Base-by-base conservation (phyloP, 805 yeast genomes). In the Ogataea trehalophila region DNA sequence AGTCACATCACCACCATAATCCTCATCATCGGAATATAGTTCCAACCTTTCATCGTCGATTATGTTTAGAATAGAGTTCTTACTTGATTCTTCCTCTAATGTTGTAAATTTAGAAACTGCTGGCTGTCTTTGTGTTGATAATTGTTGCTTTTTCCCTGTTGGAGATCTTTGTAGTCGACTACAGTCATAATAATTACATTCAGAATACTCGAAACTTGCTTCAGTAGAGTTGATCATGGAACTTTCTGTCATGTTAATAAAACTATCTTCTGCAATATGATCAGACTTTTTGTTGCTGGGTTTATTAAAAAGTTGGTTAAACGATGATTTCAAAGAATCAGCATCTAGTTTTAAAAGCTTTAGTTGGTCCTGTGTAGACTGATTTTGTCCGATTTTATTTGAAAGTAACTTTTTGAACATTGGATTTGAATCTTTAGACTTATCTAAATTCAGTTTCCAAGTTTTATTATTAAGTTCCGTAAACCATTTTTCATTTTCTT, bases 131-230 rank as follows among this genome's bases (percentile, higher is more conserved):
- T 6, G 31, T 26, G 47, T 46, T 9, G 44, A 49, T 17, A 31
- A 43, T 41, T 42, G 38, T 4, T 35, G 23, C 34, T 50, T 46
- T 33, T 29, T 44, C 35, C 38, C 33, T 13, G 44, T 41, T 14
- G 45, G 41, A 2, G 53, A 16, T 6, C 43, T 49, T 43, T 47
- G 43, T 44, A 47, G 15, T 44, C 40, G 15, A 14, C 44, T 52
- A 39, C 55, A 60, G 31, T 60, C 64, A 41, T 55, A 56, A 40
- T 58, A 57, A 23, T 58, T 56, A 45, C 61, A 59, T 16, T 55
- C 57, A 1, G 59, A 54, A 23, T 57, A 54, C 5, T 58, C 54
- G 7, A 54, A 50, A 34, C 40, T 31, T 11, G 17, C 15, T 15
- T 45, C 46, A 6, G 31, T 37, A 4, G 37, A 36, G 34, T 42